Evolutionary conservation across 306 rosid species (phyloP), one percentile per base, ranked within the genome.

Genomic region (Notholithocarpus densiflorus): DNA sequence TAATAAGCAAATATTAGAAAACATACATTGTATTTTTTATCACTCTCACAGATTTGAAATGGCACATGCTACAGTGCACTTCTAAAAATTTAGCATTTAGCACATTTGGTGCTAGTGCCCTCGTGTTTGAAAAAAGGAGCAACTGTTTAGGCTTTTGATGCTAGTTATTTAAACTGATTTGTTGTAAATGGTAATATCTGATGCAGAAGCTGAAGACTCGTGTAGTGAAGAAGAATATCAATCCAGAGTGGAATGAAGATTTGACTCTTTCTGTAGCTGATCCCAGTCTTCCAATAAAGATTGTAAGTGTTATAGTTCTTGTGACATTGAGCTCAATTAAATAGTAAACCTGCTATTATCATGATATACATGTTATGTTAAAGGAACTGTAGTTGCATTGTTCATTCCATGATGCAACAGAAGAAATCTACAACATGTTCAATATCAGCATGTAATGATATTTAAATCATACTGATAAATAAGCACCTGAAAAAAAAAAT

Each of bases 231-330:
- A 77, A 87, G 83, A 85, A 80, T 79, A 37, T 87, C 81, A 92
- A 94, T 73, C 98, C 98, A 1, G 95, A 86, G 73, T 94, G 98
- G 97, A 86, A 92, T 48, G 98, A 94, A 74, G 81, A 82, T n/a
- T 81, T 94, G 87, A 94, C 98, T 29, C 84, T 94, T 72, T 86
- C 92, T 0, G 62, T 94, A 73, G 6, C 89, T 20, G 97, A 94
- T 55, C 89, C 97, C 32, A 86, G 12, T 79, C 70, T 84, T 20
- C 90, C 95, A 1, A 68, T 92, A 54, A 75, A 81, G 4, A 83
- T 94, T 4, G 98, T 92, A 89, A 94, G 91, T 59, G 52, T 13
- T 68, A n/a, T 75, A 71, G 5, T 66, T 75, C 61, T 56, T 53
- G 17, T 65, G 73, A n/a, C 43, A 56, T 65, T 43, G 45, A 59